Evolutionary conservation across 371 early-diverging fungal genomes (phyloP).

Genomic region (Choanephora cucurbitarum): DNA sequence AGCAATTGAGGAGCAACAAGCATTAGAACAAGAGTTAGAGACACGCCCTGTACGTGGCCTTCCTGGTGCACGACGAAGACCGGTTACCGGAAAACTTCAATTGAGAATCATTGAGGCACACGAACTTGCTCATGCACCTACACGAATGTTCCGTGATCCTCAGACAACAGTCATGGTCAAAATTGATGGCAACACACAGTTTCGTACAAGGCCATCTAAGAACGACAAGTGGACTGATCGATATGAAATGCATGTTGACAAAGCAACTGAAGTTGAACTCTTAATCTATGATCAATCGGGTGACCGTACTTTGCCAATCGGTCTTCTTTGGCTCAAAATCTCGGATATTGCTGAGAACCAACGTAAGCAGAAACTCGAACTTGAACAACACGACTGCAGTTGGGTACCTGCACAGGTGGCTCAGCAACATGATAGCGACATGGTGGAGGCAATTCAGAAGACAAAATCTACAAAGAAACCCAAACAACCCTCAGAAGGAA

Average conservation of each 20-base stretch:
- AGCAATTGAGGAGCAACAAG: conserved; percentile 27
- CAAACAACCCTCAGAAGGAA: conserved; percentile 37
- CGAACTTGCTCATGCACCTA: conserved; percentile 69
- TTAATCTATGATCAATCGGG: conserved; percentile 73
- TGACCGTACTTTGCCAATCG: conserved; percentile 65
- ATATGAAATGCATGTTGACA: conserved; percentile 80
- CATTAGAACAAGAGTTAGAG: conserved; percentile 44
- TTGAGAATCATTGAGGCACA: conserved; percentile 66
- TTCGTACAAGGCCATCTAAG: conserved; percentile 65
- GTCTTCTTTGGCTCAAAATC: conserved; percentile 80
- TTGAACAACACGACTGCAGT: conserved; percentile 46
- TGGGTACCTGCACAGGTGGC: conserved; percentile 44
- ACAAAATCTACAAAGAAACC: background rate
- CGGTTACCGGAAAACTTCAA: conserved; percentile 70
- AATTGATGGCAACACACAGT: conserved; percentile 78
- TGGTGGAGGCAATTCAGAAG: conserved; percentile 6
- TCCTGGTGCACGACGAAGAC: conserved; percentile 67
- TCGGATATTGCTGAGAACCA: conserved; percentile 76
- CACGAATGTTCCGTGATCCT: conserved; percentile 52
- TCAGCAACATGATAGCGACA: conserved; percentile 22
- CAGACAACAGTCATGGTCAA: conserved; percentile 77
- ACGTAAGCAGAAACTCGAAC: conserved; percentile 61
- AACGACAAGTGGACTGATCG: conserved; percentile 76
- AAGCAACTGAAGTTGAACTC: conserved; percentile 88
- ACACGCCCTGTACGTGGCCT: conserved; percentile 19